Evolutionary conservation across 2,329 filamentous ascomycete genomes (phyloP).

Genomic region (Pseudogymnoascus sp.): DNA sequence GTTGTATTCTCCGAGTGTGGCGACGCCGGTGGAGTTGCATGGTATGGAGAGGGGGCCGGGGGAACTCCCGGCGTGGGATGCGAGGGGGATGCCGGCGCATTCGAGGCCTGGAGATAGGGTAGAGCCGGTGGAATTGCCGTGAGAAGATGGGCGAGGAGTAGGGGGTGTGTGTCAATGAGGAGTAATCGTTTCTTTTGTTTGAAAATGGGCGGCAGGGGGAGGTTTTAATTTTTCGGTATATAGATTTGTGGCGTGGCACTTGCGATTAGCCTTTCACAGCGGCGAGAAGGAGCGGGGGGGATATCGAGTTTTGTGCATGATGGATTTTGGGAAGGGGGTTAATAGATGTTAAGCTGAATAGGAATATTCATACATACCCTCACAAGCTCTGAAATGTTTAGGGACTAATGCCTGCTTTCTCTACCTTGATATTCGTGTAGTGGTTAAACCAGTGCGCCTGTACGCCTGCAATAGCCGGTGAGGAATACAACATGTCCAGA

Average conservation of each 20-base stretch:
- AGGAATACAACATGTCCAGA: not conserved
- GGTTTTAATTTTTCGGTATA: not conserved
- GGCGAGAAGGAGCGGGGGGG: too few species aligned
- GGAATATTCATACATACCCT: not conserved
- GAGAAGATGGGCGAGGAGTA: not conserved
- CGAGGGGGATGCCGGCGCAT: not conserved
- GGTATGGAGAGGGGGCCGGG: not conserved
- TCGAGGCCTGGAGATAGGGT: not conserved
- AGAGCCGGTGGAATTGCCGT: not conserved
- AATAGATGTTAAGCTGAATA: not conserved
- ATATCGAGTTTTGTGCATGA: not conserved
- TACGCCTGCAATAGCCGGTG: not conserved
- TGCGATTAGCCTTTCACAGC: too few species aligned
- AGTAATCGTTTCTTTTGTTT: not conserved
- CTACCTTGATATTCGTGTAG: not conserved
- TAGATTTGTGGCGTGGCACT: not conserved
- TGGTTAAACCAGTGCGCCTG: not conserved
- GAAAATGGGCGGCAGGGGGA: not conserved
- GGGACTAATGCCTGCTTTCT: not conserved
- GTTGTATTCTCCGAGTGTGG: not conserved
- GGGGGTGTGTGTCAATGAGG: not conserved
- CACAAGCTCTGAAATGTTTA: not conserved
- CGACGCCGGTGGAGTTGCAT: not conserved
- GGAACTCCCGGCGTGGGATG: not conserved
- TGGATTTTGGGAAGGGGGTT: not conserved